Evolutionary conservation across 345 rosid species (phyloP).

Genomic region (Linum tenue): DNA sequence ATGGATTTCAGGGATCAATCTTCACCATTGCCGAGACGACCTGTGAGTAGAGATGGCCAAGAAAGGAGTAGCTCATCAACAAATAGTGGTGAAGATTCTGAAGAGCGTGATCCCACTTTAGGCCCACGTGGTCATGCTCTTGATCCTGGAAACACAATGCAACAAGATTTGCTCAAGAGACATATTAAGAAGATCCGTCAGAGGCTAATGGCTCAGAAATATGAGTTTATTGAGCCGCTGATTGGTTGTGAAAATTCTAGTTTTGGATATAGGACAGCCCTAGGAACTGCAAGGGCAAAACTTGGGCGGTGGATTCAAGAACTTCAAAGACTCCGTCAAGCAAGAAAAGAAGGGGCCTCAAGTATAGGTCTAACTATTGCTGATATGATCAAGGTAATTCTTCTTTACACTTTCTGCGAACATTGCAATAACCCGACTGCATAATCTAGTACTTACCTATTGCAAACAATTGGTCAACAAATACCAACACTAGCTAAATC

Average conservation of each 20-base stretch:
- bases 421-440: not conserved
- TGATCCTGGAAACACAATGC: slow-evolving; percentile 29
- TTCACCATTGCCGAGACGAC: slow-evolving; percentile 55
- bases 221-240: slow-evolving; percentile 44
- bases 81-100: slow-evolving; percentile 38
- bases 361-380: slow-evolving; percentile 56
- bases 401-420: not conserved
- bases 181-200: slow-evolving; percentile 60
- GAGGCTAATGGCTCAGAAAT: slow-evolving; percentile 70
- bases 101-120: slow-evolving; percentile 25
- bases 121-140: slow-evolving; percentile 26
- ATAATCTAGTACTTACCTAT: too few species aligned
- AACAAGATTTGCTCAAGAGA: slow-evolving; percentile 53
- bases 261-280: slow-evolving; percentile 55
- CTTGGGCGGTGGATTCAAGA: slow-evolving; percentile 79
- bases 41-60: slow-evolving; percentile 46
- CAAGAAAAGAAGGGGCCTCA: slow-evolving; percentile 70
- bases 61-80: slow-evolving; percentile 42
- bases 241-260: slow-evolving; percentile 42
- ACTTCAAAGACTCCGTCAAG: slow-evolving; percentile 69
- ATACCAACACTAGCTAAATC: too few species aligned
- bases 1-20: slow-evolving; percentile 77
- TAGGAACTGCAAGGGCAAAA: slow-evolving; percentile 64
- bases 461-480: too few species aligned
- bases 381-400: slow-evolving; percentile 62